Evolutionary conservation across 2,329 filamentous ascomycete genomes (phyloP), one percentile per base, ranked within the genome.

Genomic region (Dothideomycetes sp.): DNA sequence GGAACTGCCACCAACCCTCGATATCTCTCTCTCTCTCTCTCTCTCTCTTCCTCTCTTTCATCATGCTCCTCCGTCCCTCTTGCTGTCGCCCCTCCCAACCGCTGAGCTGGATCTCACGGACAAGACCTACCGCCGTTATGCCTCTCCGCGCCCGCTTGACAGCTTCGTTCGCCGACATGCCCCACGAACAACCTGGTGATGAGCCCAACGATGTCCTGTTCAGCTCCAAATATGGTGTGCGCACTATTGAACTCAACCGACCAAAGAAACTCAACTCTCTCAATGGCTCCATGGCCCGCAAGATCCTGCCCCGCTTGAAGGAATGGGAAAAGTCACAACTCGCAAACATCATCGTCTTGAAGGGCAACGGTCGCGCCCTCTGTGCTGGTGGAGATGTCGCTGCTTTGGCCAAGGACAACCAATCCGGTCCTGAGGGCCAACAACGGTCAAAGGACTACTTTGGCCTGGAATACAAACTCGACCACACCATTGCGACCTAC

Each of bases 291-390:
- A 98, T 98, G 93, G 84, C 82, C 48, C 78, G 84, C 54, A 96
- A 98, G 68, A 96, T 98, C 53, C 69, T 87, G 33, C 88, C 89
- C 16, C 77, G 91, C 43, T 63, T 98, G 57, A 43, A 73, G 56
- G 89, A 96, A 70, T 98, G 88, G 88, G 78, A 84, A 56, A 91
- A 93, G 64, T 96, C 89, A 19, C 82, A 94, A 57, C 72, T 98
- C 67, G 88, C 91, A 42, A 94, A 94, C 61, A 78, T 96, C 5
- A 68, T 98, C 43, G 76, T 98, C 51, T 80, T 98, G 62, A 94
- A 94, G 64, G 91, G 91, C 47, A 77, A 83, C 17, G 93, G 91
- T 12, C 72, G 79, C 25, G 85, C 89, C 17, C 82, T 98, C 52
- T 98, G 91, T 60, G 87, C 91, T 2, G 91, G 91, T 51, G 91